These are phyloP conservation scores for Ustilago tritici DNA, from an alignment of 1,284 basidiomycete species.

Conservation along the genomic window DNA sequence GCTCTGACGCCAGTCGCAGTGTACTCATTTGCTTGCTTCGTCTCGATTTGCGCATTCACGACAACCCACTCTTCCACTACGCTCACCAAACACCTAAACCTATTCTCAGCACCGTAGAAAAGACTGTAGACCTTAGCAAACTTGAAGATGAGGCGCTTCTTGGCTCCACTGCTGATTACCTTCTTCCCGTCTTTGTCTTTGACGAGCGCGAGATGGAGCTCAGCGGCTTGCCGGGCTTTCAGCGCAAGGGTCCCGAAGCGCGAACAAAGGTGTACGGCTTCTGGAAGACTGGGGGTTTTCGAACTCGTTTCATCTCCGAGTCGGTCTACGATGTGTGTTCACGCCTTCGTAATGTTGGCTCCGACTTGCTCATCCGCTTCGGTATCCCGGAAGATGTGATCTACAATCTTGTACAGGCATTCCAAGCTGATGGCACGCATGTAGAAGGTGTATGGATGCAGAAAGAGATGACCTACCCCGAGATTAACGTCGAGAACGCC, in stretches of 20 bases:
- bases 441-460: slow-evolving; percentile 67
- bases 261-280: slow-evolving; percentile 71
- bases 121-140: slow-evolving; percentile 48
- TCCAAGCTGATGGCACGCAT: slow-evolving; percentile 54
- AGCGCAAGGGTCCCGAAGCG: slow-evolving; percentile 68
- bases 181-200: slow-evolving; percentile 74
- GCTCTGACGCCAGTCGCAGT: slow-evolving; percentile 33
- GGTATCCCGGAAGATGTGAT: slow-evolving; percentile 72
- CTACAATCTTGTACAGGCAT: slow-evolving; percentile 51
- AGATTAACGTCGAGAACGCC: slow-evolving; percentile 53
- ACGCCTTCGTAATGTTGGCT: slow-evolving; percentile 70
- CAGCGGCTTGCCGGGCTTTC: slow-evolving; percentile 71
- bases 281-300: slow-evolving; percentile 72
- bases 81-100: slow-evolving; percentile 52
- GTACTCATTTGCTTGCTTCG: slow-evolving; percentile 63
- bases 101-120: slow-evolving; percentile 34
- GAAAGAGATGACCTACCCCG: slow-evolving; percentile 62
- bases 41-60: slow-evolving; percentile 70
- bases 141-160: slow-evolving; percentile 58
- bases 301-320: slow-evolving; percentile 72
- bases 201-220: slow-evolving; percentile 74
- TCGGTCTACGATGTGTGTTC: slow-evolving; percentile 72
- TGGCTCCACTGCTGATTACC: slow-evolving; percentile 69
- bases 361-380: slow-evolving; percentile 73
- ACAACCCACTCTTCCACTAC: slow-evolving; percentile 72